Conservation (phyloP, 805 yeast species). For the Kuraishia borneana region DNA sequence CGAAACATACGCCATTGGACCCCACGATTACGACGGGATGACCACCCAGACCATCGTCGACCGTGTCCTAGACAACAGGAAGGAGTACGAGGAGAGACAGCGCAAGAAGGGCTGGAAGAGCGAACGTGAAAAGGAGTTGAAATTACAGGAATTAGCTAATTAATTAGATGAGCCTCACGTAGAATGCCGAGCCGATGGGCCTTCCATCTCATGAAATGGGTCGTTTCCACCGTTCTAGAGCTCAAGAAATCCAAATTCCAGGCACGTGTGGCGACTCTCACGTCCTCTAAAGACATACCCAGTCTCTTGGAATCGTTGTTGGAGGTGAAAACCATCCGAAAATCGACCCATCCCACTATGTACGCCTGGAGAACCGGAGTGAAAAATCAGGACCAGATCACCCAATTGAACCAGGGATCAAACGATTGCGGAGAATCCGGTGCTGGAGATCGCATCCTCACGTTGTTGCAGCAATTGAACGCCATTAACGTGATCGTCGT, state of each 20-base stretch:
- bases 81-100: constrained; percentile 78
- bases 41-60: constrained; percentile 62
- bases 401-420: constrained; percentile 35
- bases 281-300: not conserved
- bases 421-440: constrained; percentile 69
- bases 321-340: constrained; percentile 16
- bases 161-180: not conserved
- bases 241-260: constrained; percentile 1
- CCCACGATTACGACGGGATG: constrained; percentile 53
- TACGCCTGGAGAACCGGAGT: constrained; percentile 48
- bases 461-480: constrained; percentile 36
- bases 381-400: constrained; percentile 4
- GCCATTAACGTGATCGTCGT: constrained; percentile 48
- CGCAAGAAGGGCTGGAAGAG: constrained; percentile 76
- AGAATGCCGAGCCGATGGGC: too few relatives aligned
- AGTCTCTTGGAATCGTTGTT: not conserved
- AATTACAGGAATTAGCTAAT: constrained; percentile 9
- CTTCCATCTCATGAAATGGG: not conserved
- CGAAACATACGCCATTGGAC: constrained; percentile 29
- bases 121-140: constrained; percentile 30
- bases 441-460: constrained; percentile 51
- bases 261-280: not conserved
- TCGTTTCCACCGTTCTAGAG: not conserved
- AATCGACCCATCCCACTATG: constrained; percentile 66
- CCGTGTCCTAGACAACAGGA: constrained; percentile 60